Evolutionary conservation across 2,329 filamentous ascomycete species (phyloP).

Genomic region (Plenodomus biglobosus): DNA sequence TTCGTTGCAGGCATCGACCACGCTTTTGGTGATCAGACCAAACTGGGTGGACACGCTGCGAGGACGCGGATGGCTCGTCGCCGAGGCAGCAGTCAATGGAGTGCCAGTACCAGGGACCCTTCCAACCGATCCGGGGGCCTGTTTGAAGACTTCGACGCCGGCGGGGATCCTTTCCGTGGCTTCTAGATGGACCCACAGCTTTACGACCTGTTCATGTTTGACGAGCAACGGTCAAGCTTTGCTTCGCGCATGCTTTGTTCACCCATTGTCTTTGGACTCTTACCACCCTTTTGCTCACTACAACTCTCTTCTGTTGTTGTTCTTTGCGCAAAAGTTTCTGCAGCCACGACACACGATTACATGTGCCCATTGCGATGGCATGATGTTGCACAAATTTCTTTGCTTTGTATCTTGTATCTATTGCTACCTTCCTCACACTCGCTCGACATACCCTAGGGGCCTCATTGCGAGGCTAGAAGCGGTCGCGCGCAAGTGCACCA

Average conservation of each 20-base stretch:
- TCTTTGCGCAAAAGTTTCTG: not conserved
- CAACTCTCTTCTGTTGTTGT: constrained; percentile 6
- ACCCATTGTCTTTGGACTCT: constrained; percentile 4
- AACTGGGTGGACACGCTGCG: constrained; percentile 11
- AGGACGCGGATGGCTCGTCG: constrained; percentile 30
- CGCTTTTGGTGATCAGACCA: constrained; percentile 30
- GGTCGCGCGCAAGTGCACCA: constrained; percentile 16
- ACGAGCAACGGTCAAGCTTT: constrained; percentile 1
- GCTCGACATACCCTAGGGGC: constrained; percentile 7
- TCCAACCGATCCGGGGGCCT: constrained; percentile 30
- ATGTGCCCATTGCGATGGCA: not conserved
- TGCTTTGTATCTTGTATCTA: not conserved
- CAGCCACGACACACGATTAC: not conserved
- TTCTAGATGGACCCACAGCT: constrained; percentile 27
- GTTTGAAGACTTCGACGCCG: constrained; percentile 39
- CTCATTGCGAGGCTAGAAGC: constrained; percentile 16
- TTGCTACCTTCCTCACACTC: constrained; percentile 2
- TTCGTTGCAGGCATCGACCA: constrained; percentile 66
- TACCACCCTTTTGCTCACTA: not conserved
- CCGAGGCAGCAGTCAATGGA: constrained; percentile 42
- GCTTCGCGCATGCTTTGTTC: constrained; percentile 2
- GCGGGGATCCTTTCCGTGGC: constrained; percentile 42
- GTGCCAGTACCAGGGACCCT: constrained; percentile 35
- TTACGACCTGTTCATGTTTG: not conserved
- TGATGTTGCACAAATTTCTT: not conserved